Base-by-base conservation (phyloP, 2,329 filamentous ascomycete genomes). In the Trichoderma sp. region DNA sequence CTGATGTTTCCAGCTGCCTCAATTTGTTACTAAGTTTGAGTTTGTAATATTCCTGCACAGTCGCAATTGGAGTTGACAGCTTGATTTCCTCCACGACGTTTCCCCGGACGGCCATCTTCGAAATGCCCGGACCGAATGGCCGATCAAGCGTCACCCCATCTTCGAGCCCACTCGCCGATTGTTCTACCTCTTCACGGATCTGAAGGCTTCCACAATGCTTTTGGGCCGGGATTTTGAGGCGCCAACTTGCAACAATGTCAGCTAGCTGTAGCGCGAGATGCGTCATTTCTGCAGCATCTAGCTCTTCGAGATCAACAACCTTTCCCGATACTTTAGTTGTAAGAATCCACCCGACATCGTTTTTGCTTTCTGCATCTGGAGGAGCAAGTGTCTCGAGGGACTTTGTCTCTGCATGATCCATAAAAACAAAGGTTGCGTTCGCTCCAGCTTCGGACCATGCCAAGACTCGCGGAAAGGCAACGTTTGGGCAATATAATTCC, bases 221-320 rank as follows among this genome's bases (percentile, higher is more conserved):
- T 56, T 72, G 72, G 10, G 66, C 19, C 4, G 74, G 73, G 1
- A 75, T 66, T 10, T 66, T 65, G 13, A 24, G 59, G 16, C 74
- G 71, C 73, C 73, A 73, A 33, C 14, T 58, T 4, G 71, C 65
- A 14, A 71, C 69, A 1, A 73, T 69, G 5, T 68, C 65, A 0
- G 70, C 74, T 5, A 75, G 68, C 62, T 75, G 73, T 11, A 29
- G 60, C 27, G 64, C 70, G 13, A 73, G 59, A 5, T 68, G 52
- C 27, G 29, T 21, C 40, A 68, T 70, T 5, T 69, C 29, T 3
- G 61, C 27, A 16, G 67, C 53, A 43, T 72, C 69, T 21, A 75
- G 35, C 4, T 73, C 67, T 10, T 33, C 55, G 5, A 27, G n/a
- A 21, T 49, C 13, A n/a, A 49, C 43, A 13, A 21, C 43, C 10